A percentile compares a stretch with the other conserved stretches of the same genome.
Conservation (phyloP, 2,329 filamentous ascomycete species). For the Trichoderma sp. region DNA sequence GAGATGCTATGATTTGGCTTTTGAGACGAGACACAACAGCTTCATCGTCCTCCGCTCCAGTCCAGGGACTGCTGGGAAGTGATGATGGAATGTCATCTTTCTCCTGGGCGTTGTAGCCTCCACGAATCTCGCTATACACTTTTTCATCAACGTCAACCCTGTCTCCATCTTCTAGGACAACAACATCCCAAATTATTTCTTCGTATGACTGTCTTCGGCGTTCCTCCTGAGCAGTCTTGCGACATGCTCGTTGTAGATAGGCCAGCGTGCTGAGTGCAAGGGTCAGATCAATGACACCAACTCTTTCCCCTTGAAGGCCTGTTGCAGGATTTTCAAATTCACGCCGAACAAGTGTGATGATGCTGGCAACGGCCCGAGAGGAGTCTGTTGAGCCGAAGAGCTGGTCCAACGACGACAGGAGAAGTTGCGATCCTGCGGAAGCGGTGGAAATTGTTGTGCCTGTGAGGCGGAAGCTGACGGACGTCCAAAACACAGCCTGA, state of each 20-base stretch:
- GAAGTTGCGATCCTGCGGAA: constrained; percentile 58
- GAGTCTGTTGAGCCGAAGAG: constrained; percentile 70
- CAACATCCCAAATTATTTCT: constrained; percentile 66
- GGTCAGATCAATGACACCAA: constrained; percentile 62
- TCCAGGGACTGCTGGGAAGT: not conserved
- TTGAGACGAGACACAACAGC: constrained; percentile 48
- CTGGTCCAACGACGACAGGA: constrained; percentile 62
- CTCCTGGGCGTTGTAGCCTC: not conserved
- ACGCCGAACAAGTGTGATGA: constrained; percentile 62
- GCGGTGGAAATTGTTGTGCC: constrained; percentile 55
- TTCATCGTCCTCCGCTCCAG: constrained; percentile 40
- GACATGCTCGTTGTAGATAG: constrained; percentile 61
- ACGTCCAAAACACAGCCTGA: constrained; percentile 61
- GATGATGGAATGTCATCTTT: not conserved
- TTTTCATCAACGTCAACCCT: constrained; percentile 56
- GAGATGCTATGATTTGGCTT: constrained; percentile 55
- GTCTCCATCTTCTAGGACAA: constrained; percentile 60
- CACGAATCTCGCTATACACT: not conserved
- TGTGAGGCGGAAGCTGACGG: constrained; percentile 60
- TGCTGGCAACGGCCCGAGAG: constrained; percentile 66
- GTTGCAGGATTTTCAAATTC: constrained; percentile 66
- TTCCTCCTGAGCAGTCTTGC: constrained; percentile 53
- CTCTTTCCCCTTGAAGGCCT: constrained; percentile 58
- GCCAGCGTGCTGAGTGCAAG: constrained; percentile 62
- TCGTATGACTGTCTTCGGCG: constrained; percentile 49